Percentiles rank a stretch among this genome's conserved stretches.
Conservation (phyloP, 352 stramenopile genomes). For the Phytophthora rubi region DNA sequence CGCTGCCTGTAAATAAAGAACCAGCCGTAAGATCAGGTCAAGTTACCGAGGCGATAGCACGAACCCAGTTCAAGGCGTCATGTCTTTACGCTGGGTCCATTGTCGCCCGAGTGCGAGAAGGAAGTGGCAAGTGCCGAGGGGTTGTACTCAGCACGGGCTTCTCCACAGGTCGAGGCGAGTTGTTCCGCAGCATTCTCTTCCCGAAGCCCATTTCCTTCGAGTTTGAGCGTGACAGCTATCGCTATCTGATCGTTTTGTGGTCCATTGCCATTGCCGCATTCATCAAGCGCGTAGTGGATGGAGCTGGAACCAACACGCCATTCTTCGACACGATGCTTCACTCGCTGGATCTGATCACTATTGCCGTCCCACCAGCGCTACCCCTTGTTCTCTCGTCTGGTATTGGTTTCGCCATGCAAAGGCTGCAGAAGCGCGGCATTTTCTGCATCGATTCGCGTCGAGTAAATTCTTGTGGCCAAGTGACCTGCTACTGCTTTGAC, state of each 20-base stretch:
- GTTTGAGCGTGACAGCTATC: conserved; percentile 55
- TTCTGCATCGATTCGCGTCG: conserved; percentile 53
- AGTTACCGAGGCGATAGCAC: conserved; percentile 39
- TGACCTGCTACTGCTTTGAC: conserved; percentile 75
- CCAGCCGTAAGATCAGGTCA: conserved; percentile 20
- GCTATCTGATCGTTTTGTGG: conserved; percentile 46
- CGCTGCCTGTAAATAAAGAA: conserved; percentile 45
- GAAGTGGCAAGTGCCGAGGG: conserved; percentile 22
- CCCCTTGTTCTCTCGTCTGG: conserved; percentile 58
- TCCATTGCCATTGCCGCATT: conserved; percentile 41
- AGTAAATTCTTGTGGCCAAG: conserved; percentile 58
- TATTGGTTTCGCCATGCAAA: conserved; percentile 49
- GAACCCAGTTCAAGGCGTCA: conserved; percentile 31
- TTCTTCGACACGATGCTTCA: conserved; percentile 34
- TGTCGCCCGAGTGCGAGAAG: conserved; percentile 35
- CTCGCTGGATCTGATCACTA: conserved; percentile 59
- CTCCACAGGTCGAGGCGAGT: conserved; percentile 50
- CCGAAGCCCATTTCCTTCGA: conserved; percentile 43
- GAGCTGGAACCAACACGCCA: conserved; percentile 12
- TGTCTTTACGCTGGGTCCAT: conserved; percentile 46
- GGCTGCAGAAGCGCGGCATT: conserved; percentile 35
- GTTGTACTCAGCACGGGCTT: conserved; percentile 55
- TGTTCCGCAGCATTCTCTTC: conserved; percentile 53
- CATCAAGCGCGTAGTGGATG: conserved; percentile 39
- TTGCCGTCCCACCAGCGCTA: conserved; percentile 55